Evolutionary conservation across 2,329 filamentous ascomycete genomes (phyloP).

Genomic region (Colletotrichum shisoi): DNA sequence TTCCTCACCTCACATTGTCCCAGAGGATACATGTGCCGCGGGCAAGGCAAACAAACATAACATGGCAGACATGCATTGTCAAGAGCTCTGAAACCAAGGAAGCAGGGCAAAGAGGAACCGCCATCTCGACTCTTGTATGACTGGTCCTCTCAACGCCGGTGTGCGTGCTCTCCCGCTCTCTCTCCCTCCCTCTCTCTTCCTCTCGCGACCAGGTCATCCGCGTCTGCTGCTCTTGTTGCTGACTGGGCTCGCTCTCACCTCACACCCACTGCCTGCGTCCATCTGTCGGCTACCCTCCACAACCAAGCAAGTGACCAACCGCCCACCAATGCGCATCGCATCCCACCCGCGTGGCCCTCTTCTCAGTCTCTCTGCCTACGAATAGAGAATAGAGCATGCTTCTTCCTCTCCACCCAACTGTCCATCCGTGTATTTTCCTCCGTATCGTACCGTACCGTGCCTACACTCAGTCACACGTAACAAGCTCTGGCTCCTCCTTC

Average conservation of each 20-base stretch:
- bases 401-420: slow-evolving; percentile 14
- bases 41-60: slow-evolving; percentile 14
- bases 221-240: slow-evolving; percentile 18
- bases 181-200: neutral
- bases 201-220: slow-evolving; percentile 1
- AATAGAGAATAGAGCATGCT: no score
- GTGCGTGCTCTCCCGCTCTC: neutral
- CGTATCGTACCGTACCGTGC: slow-evolving; percentile 7
- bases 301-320: slow-evolving; percentile 30
- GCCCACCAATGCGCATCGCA: slow-evolving; percentile 9
- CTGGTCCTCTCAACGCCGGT: neutral
- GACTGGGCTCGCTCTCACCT: slow-evolving; percentile 29
- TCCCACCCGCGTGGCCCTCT: slow-evolving; percentile 11
- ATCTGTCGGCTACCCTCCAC: slow-evolving; percentile 37
- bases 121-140: slow-evolving; percentile 12
- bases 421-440: slow-evolving; percentile 9
- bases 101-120: slow-evolving; percentile 26
- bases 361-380: neutral
- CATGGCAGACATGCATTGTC: slow-evolving; percentile 13
- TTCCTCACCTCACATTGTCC: slow-evolving; percentile 1
- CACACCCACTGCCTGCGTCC: slow-evolving; percentile 31
- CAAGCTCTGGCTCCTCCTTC: neutral
- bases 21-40: slow-evolving; percentile 3
- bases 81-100: slow-evolving; percentile 19
- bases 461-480: slow-evolving; percentile 1